Conservation (phyloP, 1,139 yeast genomes). For the Sugiyamaella sp. region DNA sequence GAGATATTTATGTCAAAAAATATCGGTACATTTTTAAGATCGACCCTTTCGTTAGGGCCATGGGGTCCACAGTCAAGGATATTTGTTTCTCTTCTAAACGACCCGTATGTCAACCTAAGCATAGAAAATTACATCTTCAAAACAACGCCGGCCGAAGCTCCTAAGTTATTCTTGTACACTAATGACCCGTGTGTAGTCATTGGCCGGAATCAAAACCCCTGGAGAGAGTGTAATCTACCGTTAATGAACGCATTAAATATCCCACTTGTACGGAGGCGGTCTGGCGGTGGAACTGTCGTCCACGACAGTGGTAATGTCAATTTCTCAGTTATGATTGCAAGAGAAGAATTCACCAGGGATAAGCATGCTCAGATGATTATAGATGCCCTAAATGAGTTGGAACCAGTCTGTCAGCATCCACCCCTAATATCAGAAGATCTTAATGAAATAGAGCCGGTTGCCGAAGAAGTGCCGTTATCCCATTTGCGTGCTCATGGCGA, state of each 20-base stretch:
- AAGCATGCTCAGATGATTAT: constrained; percentile 60
- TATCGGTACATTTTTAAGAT: constrained; percentile 4
- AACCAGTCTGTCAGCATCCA: constrained; percentile 11
- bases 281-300: constrained; percentile 98
- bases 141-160: constrained; percentile 52
- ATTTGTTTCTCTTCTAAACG: constrained; percentile 52
- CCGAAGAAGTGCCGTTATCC: constrained; percentile 1
- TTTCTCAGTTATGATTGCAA: constrained; percentile 76
- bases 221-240: constrained; percentile 78
- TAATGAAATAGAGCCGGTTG: constrained; percentile 4
- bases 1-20: neutral
- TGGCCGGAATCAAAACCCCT: constrained; percentile 97
- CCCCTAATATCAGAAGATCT: constrained; percentile 1
- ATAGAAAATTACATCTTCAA: constrained; percentile 78
- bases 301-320: constrained; percentile 94
- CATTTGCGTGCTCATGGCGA: neutral
- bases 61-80: constrained; percentile 28
- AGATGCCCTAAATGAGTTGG: constrained; percentile 50
- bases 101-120: constrained; percentile 80
- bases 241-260: constrained; percentile 55
- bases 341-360: constrained; percentile 65
- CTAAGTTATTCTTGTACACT: constrained; percentile 61
- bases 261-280: constrained; percentile 75
- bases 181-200: constrained; percentile 86
- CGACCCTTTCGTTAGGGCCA: constrained; percentile 8